Conservation (phyloP, 2,329 filamentous ascomycete species). For the Tolypocladium tropicale region DNA sequence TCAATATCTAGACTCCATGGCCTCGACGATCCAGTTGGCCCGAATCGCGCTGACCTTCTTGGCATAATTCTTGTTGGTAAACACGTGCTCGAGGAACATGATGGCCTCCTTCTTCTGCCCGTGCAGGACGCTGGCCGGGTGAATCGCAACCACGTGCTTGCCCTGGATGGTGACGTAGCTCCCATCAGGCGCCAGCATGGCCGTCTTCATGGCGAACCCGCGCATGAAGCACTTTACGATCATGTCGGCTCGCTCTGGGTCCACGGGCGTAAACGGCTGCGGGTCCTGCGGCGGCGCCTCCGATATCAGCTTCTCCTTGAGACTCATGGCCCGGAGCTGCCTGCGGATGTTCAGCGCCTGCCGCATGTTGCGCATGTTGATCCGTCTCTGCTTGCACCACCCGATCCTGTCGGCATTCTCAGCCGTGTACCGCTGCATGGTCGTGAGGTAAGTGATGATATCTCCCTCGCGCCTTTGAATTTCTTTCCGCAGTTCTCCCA, state of each 20-base stretch:
- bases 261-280: conserved; percentile 43
- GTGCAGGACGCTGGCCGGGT: conserved; percentile 52
- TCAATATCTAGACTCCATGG: conserved; percentile 22
- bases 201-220: conserved; percentile 52
- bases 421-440: conserved; percentile 50
- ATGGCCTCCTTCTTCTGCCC: conserved; percentile 55
- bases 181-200: conserved; percentile 47
- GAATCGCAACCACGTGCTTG: conserved; percentile 50
- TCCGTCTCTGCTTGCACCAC: conserved; percentile 48
- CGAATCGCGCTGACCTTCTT: conserved; percentile 56
- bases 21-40: conserved; percentile 47
- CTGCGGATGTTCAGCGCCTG: conserved; percentile 52
- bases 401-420: conserved; percentile 43
- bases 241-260: conserved; percentile 41
- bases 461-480: conserved; percentile 53
- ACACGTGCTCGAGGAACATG: conserved; percentile 59
- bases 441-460: conserved; percentile 52
- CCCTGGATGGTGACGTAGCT: conserved; percentile 51
- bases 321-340: conserved; percentile 47
- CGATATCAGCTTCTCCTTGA: conserved; percentile 38
- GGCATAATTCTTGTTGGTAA: conserved; percentile 55
- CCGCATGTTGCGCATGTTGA: conserved; percentile 51
- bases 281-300: conserved; percentile 39
- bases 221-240: conserved; percentile 52
- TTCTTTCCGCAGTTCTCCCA: conserved; percentile 43